phyloP scores from a whole-genome alignment of 1,139 yeast genomes.

The Blastobotrys capitulatus region DNA sequence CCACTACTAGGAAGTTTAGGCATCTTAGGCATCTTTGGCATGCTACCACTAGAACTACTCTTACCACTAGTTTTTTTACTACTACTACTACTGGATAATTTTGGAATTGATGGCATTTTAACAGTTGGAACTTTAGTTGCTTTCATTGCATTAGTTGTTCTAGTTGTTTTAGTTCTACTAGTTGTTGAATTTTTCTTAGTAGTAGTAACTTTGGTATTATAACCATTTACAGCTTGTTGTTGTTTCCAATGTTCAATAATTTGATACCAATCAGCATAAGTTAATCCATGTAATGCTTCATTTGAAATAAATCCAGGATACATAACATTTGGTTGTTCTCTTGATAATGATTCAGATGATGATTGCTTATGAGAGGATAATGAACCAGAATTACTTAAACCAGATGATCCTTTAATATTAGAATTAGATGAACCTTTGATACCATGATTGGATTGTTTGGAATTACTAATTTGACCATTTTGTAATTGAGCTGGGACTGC shows the following conservation, averaged over 20 bases:
- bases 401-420: too few relatives aligned
- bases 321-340: neutral
- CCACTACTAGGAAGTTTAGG: neutral
- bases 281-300: neutral
- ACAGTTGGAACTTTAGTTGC: neutral
- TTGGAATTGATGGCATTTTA: neutral
- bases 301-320: neutral
- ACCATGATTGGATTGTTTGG: too few relatives aligned
- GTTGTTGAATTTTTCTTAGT: neutral
- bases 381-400: too few relatives aligned
- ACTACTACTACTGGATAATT: too few relatives aligned
- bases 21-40: too few relatives aligned
- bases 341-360: neutral
- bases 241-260: neutral
- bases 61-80: too few relatives aligned
- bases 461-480: too few relatives aligned
- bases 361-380: too few relatives aligned
- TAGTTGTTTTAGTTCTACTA: neutral
- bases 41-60: too few relatives aligned
- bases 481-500: too few relatives aligned
- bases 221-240: neutral
- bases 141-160: neutral
- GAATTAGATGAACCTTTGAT: too few relatives aligned
- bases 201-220: neutral
- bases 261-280: neutral